These are phyloP conservation scores for Debaryomyces nepalensis DNA, from an alignment of 1,139 yeast genomes.

Conservation along the genomic window DNA sequence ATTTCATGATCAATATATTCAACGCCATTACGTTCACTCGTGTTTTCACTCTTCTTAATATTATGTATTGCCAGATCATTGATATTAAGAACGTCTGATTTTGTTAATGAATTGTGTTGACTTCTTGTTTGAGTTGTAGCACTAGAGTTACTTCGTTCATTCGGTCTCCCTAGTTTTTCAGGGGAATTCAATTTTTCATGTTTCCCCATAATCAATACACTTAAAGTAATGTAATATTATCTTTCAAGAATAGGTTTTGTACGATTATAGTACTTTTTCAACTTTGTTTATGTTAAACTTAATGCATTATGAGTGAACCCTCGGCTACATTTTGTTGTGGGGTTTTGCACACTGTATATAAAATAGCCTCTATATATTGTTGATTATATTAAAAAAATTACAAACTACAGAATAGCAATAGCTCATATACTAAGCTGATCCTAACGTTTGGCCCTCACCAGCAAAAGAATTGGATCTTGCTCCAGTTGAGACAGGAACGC, in stretches of 20 bases:
- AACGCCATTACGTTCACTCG: background rate
- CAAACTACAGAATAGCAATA: background rate
- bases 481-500: constrained; percentile 3
- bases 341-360: constrained; percentile 10
- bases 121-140: background rate
- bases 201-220: constrained; percentile 7
- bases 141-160: background rate
- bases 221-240: background rate
- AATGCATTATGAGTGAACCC: constrained; percentile 5
- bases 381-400: background rate
- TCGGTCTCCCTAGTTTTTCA: background rate
- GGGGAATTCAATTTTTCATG: constrained; percentile 5
- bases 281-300: constrained; percentile 4
- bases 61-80: background rate
- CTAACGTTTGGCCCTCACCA: constrained; percentile 42
- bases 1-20: background rate
- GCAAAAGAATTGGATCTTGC: constrained; percentile 21
- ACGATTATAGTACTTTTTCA: background rate
- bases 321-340: constrained; percentile 11
- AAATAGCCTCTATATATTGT: constrained; percentile 6
- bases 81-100: background rate
- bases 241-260: background rate
- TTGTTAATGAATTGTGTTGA: constrained; percentile 6
- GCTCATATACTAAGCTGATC: constrained; percentile 17
- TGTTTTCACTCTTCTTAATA: background rate